Percentiles rank a stretch among this genome's conserved stretches.
Evolutionary conservation across 169 alveolate species (phyloP).

Genomic region (Babesia gibsoni): DNA sequence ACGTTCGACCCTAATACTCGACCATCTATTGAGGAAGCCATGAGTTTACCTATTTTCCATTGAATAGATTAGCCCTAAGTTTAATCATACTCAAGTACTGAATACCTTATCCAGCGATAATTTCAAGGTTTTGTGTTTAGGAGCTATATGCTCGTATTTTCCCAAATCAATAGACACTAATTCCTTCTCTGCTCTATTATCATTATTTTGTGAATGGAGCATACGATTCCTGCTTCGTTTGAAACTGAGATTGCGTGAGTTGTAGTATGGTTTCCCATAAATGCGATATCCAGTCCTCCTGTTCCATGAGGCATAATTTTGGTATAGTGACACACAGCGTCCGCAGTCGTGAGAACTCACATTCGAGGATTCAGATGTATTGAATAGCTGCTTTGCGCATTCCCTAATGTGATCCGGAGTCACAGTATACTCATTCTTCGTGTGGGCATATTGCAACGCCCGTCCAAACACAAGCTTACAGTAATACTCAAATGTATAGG

Average conservation of each 20-base stretch:
- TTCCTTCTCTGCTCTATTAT: not conserved
- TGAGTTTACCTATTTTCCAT: constrained; percentile 28
- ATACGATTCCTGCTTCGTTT: not conserved
- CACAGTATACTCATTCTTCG: not conserved
- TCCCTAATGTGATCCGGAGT: constrained; percentile 5
- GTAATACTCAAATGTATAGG: constrained; percentile 58
- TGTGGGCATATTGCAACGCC: constrained; percentile 33
- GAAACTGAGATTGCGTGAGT: constrained; percentile 23
- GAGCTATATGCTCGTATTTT: constrained; percentile 1
- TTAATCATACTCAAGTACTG: not conserved
- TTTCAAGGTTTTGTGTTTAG: not conserved
- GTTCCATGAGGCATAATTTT: constrained; percentile 33
- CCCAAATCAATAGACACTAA: not conserved
- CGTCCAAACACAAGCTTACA: constrained; percentile 43
- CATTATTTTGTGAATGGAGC: not conserved
- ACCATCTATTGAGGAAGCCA: constrained; percentile 67
- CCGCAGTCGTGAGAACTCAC: not conserved
- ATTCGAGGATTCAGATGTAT: not conserved
- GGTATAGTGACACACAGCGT: constrained; percentile 8
- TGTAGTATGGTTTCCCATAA: not conserved
- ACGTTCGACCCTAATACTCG: constrained; percentile 54
- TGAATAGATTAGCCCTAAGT: no score
- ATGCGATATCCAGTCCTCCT: constrained; percentile 10
- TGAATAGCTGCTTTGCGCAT: constrained; percentile 4
- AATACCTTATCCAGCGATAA: constrained; percentile 16